These are phyloP conservation scores for Fragaria nilgerrensis DNA, from an alignment of 306 rosid species.

Conservation along the genomic window DNA sequence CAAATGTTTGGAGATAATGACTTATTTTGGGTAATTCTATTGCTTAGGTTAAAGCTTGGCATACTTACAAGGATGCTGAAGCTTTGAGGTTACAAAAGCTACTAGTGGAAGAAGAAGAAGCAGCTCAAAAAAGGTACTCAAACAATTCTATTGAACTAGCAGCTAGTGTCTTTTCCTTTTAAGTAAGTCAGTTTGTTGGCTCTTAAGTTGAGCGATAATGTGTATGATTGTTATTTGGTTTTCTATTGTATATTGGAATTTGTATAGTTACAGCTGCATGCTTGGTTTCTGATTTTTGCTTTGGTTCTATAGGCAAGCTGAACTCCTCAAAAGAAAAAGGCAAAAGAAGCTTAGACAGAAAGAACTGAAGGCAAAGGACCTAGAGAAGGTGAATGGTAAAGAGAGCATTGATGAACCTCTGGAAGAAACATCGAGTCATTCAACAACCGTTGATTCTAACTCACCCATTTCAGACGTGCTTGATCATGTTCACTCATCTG, in stretches of 20 bases:
- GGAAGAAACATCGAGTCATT: slow-evolving; percentile 42
- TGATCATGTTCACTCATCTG: slow-evolving; percentile 33
- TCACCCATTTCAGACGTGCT: slow-evolving; percentile 28
- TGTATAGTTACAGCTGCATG: neutral
- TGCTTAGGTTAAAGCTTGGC: slow-evolving; percentile 73
- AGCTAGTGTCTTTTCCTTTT: neutral
- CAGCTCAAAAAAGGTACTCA: slow-evolving; percentile 74
- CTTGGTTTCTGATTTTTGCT: slow-evolving; percentile 22
- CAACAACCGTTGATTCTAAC: slow-evolving; percentile 35
- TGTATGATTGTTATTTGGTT: neutral
- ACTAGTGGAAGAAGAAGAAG: slow-evolving; percentile 90
- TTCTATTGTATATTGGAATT: neutral
- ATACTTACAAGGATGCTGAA: slow-evolving; percentile 81
- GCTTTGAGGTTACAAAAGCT: slow-evolving; percentile 73
- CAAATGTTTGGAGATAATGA: neutral
- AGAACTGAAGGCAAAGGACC: slow-evolving; percentile 65
- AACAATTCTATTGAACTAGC: neutral
- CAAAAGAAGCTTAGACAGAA: slow-evolving; percentile 79
- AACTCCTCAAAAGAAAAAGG: slow-evolving; percentile 65
- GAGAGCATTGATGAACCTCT: slow-evolving; percentile 32
- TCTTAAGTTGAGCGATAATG: slow-evolving; percentile 1
- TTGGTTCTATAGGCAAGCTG: slow-evolving; percentile 57
- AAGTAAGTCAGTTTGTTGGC: neutral
- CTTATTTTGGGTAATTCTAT: slow-evolving; percentile 3
- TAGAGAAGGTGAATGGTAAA: slow-evolving; percentile 38